A percentile compares a stretch with the other conserved stretches of the same genome.
These are phyloP conservation scores for Vanrija sp. DNA, from an alignment of 1,284 basidiomycete species.

Conservation along the genomic window DNA sequence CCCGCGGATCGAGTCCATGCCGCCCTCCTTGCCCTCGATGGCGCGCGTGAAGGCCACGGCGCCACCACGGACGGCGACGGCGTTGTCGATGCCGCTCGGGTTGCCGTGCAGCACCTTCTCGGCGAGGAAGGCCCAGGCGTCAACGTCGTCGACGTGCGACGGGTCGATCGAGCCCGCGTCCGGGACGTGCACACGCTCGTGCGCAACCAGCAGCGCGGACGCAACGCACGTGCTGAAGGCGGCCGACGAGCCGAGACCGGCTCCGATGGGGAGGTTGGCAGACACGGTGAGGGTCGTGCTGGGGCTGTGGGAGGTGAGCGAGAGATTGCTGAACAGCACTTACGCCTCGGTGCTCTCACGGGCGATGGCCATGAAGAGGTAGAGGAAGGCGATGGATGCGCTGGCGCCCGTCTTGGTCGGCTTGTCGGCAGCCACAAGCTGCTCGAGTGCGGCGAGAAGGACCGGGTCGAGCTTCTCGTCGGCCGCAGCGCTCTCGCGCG, in stretches of 20 bases:
- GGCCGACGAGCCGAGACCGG: constrained; percentile 94
- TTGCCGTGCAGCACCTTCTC: constrained; percentile 98
- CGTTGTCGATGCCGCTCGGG: constrained; percentile 96
- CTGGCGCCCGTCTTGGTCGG: constrained; percentile 54
- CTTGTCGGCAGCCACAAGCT: constrained; percentile 33
- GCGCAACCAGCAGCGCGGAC: constrained; percentile 63
- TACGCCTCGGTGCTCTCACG: constrained; percentile 54
- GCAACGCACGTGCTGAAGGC: constrained; percentile 88
- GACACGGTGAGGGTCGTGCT: constrained; percentile 72
- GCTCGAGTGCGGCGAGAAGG: constrained; percentile 64
- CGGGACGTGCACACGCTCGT: constrained; percentile 43
- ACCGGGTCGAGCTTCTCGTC: constrained; percentile 65
- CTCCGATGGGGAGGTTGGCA: constrained; percentile 95
- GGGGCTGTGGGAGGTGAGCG: constrained; percentile 17
- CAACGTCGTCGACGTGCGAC: constrained; percentile 72
- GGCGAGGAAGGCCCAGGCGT: constrained; percentile 88
- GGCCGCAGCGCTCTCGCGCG: constrained; percentile 54
- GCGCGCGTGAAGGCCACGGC: constrained; percentile 85
- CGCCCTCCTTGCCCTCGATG: constrained; percentile 68
- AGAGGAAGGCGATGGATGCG: constrained; percentile 81
- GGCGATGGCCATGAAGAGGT: constrained; percentile 82
- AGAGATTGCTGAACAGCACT: constrained; percentile 31
- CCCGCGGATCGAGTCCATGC: constrained; percentile 82
- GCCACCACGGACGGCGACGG: constrained; percentile 88
- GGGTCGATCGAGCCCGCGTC: constrained; percentile 39